Evolutionary conservation across 2,329 filamentous ascomycete species (phyloP).

Genomic region (Botrytis squamosa): DNA sequence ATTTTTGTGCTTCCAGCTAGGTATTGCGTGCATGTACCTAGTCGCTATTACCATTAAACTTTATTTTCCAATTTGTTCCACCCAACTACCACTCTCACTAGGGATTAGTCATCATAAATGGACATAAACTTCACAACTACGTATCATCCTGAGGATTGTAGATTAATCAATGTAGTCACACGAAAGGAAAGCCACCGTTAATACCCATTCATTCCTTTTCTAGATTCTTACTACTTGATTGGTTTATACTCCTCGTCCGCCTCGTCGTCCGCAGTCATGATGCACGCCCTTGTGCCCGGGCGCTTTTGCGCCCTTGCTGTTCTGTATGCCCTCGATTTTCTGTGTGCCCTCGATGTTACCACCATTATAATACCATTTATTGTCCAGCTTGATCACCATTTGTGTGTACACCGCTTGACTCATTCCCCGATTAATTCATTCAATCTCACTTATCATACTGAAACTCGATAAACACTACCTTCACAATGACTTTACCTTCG

Average conservation of each 20-base stretch:
- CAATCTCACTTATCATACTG: too few species aligned
- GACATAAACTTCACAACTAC: not conserved
- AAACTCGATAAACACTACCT: not conserved
- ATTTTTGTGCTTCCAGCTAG: not conserved
- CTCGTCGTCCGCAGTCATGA: not conserved
- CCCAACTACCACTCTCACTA: not conserved
- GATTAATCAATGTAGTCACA: not conserved
- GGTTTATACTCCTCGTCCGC: not conserved
- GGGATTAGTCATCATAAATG: not conserved
- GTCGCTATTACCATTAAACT: not conserved
- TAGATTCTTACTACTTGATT: not conserved
- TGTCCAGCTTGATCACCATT: not conserved
- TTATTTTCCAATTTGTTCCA: not conserved
- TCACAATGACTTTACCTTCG: not conserved
- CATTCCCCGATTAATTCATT: not conserved
- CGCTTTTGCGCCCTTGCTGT: not conserved
- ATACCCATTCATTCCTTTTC: not conserved
- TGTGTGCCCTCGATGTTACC: not conserved
- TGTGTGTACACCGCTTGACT: not conserved
- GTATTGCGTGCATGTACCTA: not conserved
- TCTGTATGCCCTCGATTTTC: not conserved
- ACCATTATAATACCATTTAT: not conserved
- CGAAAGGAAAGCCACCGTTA: not conserved
- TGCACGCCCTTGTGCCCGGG: conserved; percentile 1
- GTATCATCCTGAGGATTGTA: not conserved